Percentiles rank a stretch among this genome's conserved stretches.
phyloP scores from a whole-genome alignment of 2,329 filamentous ascomycete genomes.

The Aspergillus sp. region DNA sequence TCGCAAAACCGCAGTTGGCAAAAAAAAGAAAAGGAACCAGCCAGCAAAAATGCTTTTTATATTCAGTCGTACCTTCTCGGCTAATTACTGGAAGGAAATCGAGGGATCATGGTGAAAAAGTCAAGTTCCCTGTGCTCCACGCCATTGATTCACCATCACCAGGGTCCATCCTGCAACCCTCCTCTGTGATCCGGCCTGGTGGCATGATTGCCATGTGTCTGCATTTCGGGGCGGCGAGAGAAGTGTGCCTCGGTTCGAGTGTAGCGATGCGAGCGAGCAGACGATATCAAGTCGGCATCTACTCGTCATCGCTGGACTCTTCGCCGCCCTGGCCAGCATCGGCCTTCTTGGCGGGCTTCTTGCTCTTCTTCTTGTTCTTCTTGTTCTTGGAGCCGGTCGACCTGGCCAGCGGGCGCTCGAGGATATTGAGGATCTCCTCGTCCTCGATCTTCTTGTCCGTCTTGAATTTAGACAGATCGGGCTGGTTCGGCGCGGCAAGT shows the following conservation, averaged over 20 bases:
- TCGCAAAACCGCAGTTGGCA: too few relatives aligned
- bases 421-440: constrained; percentile 87
- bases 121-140: constrained; percentile 2
- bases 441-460: constrained; percentile 97
- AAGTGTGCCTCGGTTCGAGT: not conserved
- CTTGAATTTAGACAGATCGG: constrained; percentile 75
- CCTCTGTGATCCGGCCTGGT: not conserved
- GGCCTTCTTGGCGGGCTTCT: constrained; percentile 35
- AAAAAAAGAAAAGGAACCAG: too few relatives aligned
- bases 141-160: not conserved
- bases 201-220: not conserved
- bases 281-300: too few relatives aligned
- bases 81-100: constrained; percentile 10
- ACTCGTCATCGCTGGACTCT: too few relatives aligned
- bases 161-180: not conserved
- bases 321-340: constrained; percentile 32
- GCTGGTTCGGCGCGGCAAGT: constrained; percentile 64
- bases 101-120: constrained; percentile 2
- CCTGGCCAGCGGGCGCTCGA: constrained; percentile 71
- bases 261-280: not conserved
- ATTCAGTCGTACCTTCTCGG: constrained; percentile 1
- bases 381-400: constrained; percentile 62
- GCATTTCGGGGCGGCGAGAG: not conserved
- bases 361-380: constrained; percentile 84
- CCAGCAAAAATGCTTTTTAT: constrained; percentile 1